Evolutionary conservation across 1,284 basidiomycete genomes (phyloP).

Genomic region (Uromyces viciae-fabae): DNA sequence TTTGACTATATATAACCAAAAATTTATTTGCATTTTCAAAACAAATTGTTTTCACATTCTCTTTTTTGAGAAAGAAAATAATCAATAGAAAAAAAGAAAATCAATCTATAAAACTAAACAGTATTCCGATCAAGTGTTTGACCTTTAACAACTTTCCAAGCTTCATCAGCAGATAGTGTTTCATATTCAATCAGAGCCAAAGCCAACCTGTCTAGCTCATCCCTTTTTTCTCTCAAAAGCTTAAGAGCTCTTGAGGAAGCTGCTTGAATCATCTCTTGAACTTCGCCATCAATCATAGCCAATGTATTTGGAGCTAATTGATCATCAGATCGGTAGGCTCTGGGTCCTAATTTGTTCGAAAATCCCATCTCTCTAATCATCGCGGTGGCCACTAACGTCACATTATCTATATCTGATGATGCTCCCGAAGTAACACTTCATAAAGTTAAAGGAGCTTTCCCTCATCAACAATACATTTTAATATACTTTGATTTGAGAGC

Average conservation of each 20-base stretch:
- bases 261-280: slow-evolving; percentile 64
- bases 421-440: slow-evolving; percentile 65
- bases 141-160: slow-evolving; percentile 69
- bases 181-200: slow-evolving; percentile 85
- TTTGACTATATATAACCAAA: too few species aligned
- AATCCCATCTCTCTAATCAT: slow-evolving; percentile 92
- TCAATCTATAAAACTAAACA: too few species aligned
- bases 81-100: too few species aligned
- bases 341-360: slow-evolving; percentile 57
- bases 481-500: not conserved
- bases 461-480: not conserved
- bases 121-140: slow-evolving; percentile 28
- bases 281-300: slow-evolving; percentile 51
- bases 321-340: slow-evolving; percentile 47
- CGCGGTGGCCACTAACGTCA: slow-evolving; percentile 71
- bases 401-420: slow-evolving; percentile 73
- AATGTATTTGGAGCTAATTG: slow-evolving; percentile 49
- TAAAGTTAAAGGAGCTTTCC: not conserved
- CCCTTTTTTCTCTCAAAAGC: slow-evolving; percentile 68
- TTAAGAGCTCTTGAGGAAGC: slow-evolving; percentile 68
- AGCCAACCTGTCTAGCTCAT: slow-evolving; percentile 80
- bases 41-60: too few species aligned
- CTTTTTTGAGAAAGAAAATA: too few species aligned
- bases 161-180: slow-evolving; percentile 81
- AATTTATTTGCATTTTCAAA: too few species aligned